Evolutionary conservation across 768 basidiomycete species (phyloP), one percentile per base, ranked within the genome.

Genomic region (Botryobasidium botryosum): DNA sequence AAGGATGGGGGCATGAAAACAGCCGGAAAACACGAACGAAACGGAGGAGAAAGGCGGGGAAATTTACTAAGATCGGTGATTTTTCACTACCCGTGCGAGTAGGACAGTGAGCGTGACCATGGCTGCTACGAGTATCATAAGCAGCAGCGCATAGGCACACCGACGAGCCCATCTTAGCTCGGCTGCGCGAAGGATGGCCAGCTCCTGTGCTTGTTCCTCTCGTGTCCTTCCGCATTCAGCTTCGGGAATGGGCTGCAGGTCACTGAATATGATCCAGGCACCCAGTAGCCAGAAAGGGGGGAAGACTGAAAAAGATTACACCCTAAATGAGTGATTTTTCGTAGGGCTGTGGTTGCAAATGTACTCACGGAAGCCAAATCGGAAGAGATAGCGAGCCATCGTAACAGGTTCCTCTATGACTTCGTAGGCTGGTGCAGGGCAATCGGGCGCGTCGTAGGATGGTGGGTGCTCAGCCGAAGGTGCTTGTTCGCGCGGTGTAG

Each of bases 231-330:
- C 47, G 35, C 45, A 43, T 37, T 37, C 35, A 31, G 32, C 33
- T 40, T 48, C 44, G 21, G 35, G 45, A 10, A 36, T 45, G 7
- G 47, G 44, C 15, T 36, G 21, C 12, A 49, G 35, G 24, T 26
- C 23, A 12, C 4, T 17, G 46, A 45, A 47, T 24, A 50, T 31
- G 47, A 49, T 48, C 23, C 25, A 12, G 13, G 37, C 35, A 12
- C 47, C 47, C 23, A 49, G 35, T n/a, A 47, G 27, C 47, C 47
- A 49, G 33, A 49, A 49, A 6, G 35, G 18, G 29, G 47, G 47
- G 46, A 46, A 49, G 21, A 48, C 47, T 49, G 35, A 26, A 21
- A 13, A 20, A 20, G 27, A 45, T 13, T 47, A 46, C 27, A 7
- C 7, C 8, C 12, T 21, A 15, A 43, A 43, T 33, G 32, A 18